Conservation (phyloP, 192 early-diverging fungal genomes). For the Gonapodya prolifera region DNA sequence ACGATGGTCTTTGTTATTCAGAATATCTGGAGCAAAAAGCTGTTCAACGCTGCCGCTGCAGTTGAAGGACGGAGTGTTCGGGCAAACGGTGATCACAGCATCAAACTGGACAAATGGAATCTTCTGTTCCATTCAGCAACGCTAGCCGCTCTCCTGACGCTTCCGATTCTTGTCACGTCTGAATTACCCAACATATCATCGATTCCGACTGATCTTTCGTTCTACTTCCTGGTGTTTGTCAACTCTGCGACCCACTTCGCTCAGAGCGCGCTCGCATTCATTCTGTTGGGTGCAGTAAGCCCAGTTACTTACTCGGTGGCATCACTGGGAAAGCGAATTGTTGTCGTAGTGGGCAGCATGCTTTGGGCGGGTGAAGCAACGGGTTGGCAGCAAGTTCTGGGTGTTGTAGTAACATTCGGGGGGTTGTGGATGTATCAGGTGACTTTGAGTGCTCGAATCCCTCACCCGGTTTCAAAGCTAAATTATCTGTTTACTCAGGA, state of each 20-base stretch:
- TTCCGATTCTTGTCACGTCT: slow-evolving; percentile 65
- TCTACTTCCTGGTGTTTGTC: slow-evolving; percentile 38
- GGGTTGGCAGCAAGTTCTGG: slow-evolving; percentile 47
- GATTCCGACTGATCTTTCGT: slow-evolving; percentile 13
- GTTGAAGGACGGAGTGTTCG: slow-evolving; percentile 20
- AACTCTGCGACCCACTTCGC: slow-evolving; percentile 73
- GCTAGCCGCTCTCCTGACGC: slow-evolving; percentile 61
- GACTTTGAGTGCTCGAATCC: too few species aligned
- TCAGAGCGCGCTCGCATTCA: slow-evolving; percentile 72
- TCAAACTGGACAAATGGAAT: slow-evolving; percentile 77
- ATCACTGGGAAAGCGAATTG: slow-evolving; percentile 76
- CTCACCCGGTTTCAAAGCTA: background rate
- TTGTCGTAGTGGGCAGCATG: slow-evolving; percentile 74
- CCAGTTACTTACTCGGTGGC: slow-evolving; percentile 82
- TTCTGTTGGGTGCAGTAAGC: slow-evolving; percentile 55
- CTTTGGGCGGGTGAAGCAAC: slow-evolving; percentile 72
- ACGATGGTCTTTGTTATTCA: slow-evolving; percentile 75
- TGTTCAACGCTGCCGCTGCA: slow-evolving; percentile 32
- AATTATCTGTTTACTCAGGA: background rate
- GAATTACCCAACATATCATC: slow-evolving; percentile 23
- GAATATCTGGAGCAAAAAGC: slow-evolving; percentile 74
- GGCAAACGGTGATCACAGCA: slow-evolving; percentile 20
- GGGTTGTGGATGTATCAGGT: slow-evolving; percentile 75
- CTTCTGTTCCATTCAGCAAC: slow-evolving; percentile 70
- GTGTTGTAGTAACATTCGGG: slow-evolving; percentile 65